phyloP scores from a whole-genome alignment of 2,329 filamentous ascomycete species.

The Aspergillus udagawae region DNA sequence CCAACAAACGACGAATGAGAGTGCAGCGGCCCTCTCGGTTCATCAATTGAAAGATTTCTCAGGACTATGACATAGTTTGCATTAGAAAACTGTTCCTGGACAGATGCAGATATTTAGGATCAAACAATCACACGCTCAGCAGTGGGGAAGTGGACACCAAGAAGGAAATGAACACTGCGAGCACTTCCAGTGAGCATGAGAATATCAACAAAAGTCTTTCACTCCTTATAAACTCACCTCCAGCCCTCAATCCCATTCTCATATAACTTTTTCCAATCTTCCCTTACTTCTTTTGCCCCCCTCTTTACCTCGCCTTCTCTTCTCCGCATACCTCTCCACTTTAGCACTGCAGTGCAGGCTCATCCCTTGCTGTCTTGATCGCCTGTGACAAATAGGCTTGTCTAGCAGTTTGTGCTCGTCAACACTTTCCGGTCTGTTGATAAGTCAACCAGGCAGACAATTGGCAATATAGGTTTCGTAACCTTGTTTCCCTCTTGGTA shows the following conservation, averaged over 20 bases:
- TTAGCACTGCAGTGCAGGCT: neutral
- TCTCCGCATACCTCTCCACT: neutral
- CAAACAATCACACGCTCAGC: neutral
- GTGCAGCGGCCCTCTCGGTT: neutral
- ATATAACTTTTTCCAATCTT: neutral
- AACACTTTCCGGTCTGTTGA: slow-evolving; percentile 6
- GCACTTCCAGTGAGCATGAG: neutral
- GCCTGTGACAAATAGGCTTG: slow-evolving; percentile 3
- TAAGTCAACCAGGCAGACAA: slow-evolving; percentile 13
- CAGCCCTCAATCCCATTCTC: neutral
- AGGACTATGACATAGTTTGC: neutral
- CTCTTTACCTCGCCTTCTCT: neutral
- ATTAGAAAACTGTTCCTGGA: neutral
- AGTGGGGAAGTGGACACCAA: neutral
- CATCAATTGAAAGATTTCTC: neutral
- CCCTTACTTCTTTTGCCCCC: neutral
- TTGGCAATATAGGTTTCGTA: slow-evolving; percentile 11
- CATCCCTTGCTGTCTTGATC: slow-evolving; percentile 2
- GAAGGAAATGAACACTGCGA: neutral
- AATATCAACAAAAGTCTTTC: neutral
- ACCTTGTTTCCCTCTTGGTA: slow-evolving; percentile 1
- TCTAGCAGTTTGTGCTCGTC: neutral
- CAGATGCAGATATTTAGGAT: neutral
- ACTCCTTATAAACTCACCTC: neutral
- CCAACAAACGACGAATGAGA: neutral